Base-by-base conservation (phyloP, 768 basidiomycete genomes). In the Strobilomyces confusus region DNA sequence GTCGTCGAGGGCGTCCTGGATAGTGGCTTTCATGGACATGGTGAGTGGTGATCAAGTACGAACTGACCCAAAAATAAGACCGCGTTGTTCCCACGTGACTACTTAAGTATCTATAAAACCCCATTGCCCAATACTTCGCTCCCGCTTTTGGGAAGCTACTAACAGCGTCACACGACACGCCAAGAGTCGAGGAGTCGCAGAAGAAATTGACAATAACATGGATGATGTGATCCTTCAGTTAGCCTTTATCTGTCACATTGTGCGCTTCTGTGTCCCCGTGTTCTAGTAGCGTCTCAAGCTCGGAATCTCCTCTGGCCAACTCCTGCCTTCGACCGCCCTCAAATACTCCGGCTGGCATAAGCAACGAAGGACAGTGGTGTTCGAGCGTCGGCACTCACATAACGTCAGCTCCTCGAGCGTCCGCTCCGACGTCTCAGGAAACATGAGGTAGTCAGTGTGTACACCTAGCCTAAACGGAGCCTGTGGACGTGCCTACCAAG, bases 1-100 rank as follows among this genome's bases (percentile, higher is more conserved):
- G n/a, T n/a, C n/a, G n/a, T n/a, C n/a, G n/a, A n/a, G 72, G 29
- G 84, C 77, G 51, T 82, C 77, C 60, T 83, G 80, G 22, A 90
- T 67, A 44, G 71, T 71, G 40, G 72, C 69, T 40, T 75, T 74
- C 75, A 84, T 72, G 33, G 60, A 60, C 50, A 57, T 59, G 40
- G 50, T 44, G 20, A 47, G 48, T 20, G 45, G 44, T 50, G 26
- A 26, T 25, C 4, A 29, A 36, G 43, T 19, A 11, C 22, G 33
- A 38, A 25, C 14, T 0, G 11, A 25, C 15, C 58, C 41, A 48
- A 47, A 50, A 47, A 54, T 52, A 50, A 40, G 17, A 51, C 54
- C 64, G 64, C 60, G 69, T 62, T 55, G 41, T 46, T 9, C 14
- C 49, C 72, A 73, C 64, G 71, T 70, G 72, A 66, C 42, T 22